Percentiles rank a stretch among this genome's conserved stretches.
These are phyloP conservation scores for Trichoderma gamsii DNA, from an alignment of 495 filamentous ascomycete genomes.

Conservation along the genomic window DNA sequence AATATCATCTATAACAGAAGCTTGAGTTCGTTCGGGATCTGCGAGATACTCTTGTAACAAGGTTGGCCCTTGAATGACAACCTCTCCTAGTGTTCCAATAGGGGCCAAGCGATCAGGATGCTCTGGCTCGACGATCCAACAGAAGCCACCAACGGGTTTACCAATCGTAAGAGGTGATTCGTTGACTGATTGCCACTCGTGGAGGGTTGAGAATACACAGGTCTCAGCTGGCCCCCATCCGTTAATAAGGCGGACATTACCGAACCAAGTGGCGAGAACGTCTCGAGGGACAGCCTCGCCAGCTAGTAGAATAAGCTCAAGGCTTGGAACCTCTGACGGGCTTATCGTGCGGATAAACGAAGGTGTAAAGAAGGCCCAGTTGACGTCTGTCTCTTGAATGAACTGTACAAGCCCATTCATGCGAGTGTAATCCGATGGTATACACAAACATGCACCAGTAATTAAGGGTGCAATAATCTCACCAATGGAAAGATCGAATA, in stretches of 20 bases:
- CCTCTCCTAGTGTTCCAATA: conserved; percentile 54
- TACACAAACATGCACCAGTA: conserved; percentile 2
- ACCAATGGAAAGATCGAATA: conserved; percentile 24
- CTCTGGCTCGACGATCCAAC: conserved; percentile 53
- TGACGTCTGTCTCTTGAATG: conserved; percentile 20
- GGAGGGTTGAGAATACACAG: conserved; percentile 27
- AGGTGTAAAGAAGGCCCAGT: conserved; percentile 18
- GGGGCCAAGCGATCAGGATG: conserved; percentile 50
- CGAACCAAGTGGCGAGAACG: conserved; percentile 13
- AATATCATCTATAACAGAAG: not conserved
- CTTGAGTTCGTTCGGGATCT: conserved; percentile 20
- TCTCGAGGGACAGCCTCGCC: conserved; percentile 22
- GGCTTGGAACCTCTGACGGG: conserved; percentile 20
- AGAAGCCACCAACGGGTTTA: conserved; percentile 33
- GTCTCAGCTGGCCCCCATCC: conserved; percentile 48
- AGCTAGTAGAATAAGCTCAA: conserved; percentile 21
- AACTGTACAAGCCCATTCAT: conserved; percentile 1
- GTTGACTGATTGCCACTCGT: conserved; percentile 23
- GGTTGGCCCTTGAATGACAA: conserved; percentile 53
- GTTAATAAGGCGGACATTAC: conserved; percentile 33
- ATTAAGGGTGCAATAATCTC: conserved; percentile 5
- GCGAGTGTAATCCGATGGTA: conserved; percentile 1
- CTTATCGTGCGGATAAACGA: conserved; percentile 18
- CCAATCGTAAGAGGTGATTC: conserved; percentile 31
- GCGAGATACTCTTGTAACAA: conserved; percentile 44